A percentile compares a stretch with the other conserved stretches of the same genome.
Conservation (phyloP, 169 alveolate species). For the Cryptosporidium sp. region DNA sequence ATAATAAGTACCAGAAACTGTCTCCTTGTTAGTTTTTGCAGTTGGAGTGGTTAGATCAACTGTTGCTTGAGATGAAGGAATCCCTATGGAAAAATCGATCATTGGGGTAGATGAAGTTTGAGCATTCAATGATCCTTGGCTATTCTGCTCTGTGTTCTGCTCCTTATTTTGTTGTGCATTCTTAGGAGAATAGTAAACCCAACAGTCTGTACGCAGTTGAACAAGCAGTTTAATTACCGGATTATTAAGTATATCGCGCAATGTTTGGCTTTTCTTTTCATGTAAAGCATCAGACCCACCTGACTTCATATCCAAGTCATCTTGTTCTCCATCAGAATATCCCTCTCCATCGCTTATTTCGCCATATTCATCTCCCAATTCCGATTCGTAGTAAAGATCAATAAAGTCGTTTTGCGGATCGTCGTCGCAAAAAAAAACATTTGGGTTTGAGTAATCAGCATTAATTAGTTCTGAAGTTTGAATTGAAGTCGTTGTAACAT, state of each 20-base stretch:
- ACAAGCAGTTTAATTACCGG: constrained; percentile 46
- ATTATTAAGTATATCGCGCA: constrained; percentile 49
- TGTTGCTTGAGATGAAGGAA: constrained; percentile 46
- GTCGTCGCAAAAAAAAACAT: constrained; percentile 50
- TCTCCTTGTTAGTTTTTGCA: background rate
- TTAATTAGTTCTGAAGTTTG: constrained; percentile 67
- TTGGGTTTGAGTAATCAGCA: constrained; percentile 61
- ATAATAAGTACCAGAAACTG: background rate
- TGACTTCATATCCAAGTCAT: background rate
- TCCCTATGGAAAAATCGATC: background rate
- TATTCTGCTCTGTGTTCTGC: background rate
- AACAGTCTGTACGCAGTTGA: constrained; percentile 56
- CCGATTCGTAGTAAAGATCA: constrained; percentile 52
- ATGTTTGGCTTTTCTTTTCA: constrained; percentile 15
- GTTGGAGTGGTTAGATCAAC: constrained; percentile 48
- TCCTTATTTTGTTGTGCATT: constrained; percentile 7
- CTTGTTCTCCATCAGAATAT: background rate
- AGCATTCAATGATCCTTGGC: background rate
- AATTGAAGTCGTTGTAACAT: constrained; percentile 17
- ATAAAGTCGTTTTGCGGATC: constrained; percentile 47
- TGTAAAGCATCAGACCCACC: background rate
- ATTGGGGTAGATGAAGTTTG: constrained; percentile 27
- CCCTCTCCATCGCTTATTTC: background rate
- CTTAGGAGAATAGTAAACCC: constrained; percentile 56
- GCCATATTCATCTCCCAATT: background rate